Base-by-base conservation (phyloP, 2,329 filamentous ascomycete genomes). In the Seiridium cupressi region DNA sequence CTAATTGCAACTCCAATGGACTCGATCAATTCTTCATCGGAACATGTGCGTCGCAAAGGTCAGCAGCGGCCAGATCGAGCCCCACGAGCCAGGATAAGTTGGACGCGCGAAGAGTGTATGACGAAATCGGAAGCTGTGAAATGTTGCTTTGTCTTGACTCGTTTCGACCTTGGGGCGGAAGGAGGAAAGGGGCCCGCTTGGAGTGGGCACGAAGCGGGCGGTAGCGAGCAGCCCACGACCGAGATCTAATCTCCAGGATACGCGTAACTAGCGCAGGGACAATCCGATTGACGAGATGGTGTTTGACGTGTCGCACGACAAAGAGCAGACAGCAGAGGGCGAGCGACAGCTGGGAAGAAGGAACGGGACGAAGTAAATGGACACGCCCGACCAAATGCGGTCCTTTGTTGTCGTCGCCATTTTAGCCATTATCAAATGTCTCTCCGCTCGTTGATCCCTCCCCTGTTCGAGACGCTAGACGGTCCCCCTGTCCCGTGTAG, bases 101-200 rank as follows among this genome's bases (percentile, higher is more conserved):
- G n/a, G 53, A 55, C 13, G n/a, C 32, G n/a, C 51, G 38, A 42
- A 38, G 26, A 42, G 9, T 44, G 42, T n/a, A 11, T 26, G 40
- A 57, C 54, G 32, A 48, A 44, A 57, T 36, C 36, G 54, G 54
- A 57, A 57, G 54, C 54, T 47, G 54, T 48, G 26, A n/a, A 34
- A 6, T 47, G 42, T 47, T 46, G 42, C 54, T 31, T 44, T 48
- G 54, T 44, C 44, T 46, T 26, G 31, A 36, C 26, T 35, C 54
- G 35, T 48, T 31, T 38, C 40, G 40, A 44, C 26, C 6, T 35
- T 38, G 51, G 11, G 36, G 35, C 31, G 46, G n/a, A 38, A 26
- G 55, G 47, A 34, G 44, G 46, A 48, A 44, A 38, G 42, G 55
- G 42, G 13, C 35, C 35, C 55, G 42, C 38, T 18, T 26, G 26